Evolutionary conservation across 2,329 filamentous ascomycete genomes (phyloP).

Genomic region (Passalora sequoiae): DNA sequence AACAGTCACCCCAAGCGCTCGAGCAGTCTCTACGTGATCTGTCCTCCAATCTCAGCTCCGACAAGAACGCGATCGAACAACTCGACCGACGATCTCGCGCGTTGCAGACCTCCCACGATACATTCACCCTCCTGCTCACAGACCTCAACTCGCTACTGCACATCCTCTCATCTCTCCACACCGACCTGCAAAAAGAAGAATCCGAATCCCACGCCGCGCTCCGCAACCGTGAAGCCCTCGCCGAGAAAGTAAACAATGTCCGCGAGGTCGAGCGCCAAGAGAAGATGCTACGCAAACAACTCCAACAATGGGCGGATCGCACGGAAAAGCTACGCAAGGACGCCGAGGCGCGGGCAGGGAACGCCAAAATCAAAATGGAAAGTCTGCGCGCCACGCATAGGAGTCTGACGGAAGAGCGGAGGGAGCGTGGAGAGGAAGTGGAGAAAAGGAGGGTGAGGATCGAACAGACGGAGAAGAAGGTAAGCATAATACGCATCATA

Average conservation of each 20-base stretch:
- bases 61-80: constrained; percentile 79
- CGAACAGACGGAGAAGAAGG: constrained; percentile 98
- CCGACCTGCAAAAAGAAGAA: constrained; percentile 84
- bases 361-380: constrained; percentile 84
- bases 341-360: constrained; percentile 72
- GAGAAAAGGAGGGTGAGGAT: constrained; percentile 88
- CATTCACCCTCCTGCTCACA: constrained; percentile 74
- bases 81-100: constrained; percentile 84
- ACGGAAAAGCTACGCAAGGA: constrained; percentile 78
- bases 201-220: constrained; percentile 77
- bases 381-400: constrained; percentile 75
- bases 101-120: constrained; percentile 85
- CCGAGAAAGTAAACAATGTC: constrained; percentile 82
- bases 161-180: constrained; percentile 77
- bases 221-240: constrained; percentile 78
- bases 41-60: constrained; percentile 67
- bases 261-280: constrained; percentile 88
- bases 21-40: constrained; percentile 79
- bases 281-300: constrained; percentile 72
- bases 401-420: constrained; percentile 75
- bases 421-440: constrained; percentile 84
- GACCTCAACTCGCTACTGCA: constrained; percentile 87
- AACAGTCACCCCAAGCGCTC: constrained; percentile 78
- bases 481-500: constrained; percentile 37
- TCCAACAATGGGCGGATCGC: constrained; percentile 78